A percentile compares a stretch with the other conserved stretches of the same genome.
phyloP scores from a whole-genome alignment of 768 basidiomycete species.

The Termitomyces sp. region DNA sequence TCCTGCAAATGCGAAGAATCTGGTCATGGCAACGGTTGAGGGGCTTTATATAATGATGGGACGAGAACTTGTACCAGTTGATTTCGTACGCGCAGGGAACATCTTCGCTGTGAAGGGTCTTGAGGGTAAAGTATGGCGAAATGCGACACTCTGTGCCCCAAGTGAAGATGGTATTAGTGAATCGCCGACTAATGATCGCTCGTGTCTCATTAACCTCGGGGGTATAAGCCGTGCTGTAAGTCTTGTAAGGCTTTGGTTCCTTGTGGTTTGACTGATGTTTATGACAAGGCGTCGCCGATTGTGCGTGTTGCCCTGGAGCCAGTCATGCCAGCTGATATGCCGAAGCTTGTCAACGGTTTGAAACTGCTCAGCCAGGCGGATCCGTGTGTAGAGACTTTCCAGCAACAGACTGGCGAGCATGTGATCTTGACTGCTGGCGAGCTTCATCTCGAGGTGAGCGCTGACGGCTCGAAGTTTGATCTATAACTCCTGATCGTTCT shows the following conservation, averaged over 20 bases:
- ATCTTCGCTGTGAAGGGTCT: constrained; percentile 91
- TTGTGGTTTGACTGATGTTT: constrained; percentile 3
- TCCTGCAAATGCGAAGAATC: constrained; percentile 63
- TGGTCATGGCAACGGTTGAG: constrained; percentile 61
- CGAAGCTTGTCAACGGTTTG: constrained; percentile 82
- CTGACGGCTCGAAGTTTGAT: neutral
- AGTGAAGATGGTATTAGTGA: constrained; percentile 40
- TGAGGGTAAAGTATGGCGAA: constrained; percentile 87
- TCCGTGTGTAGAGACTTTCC: constrained; percentile 96
- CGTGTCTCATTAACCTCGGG: constrained; percentile 79
- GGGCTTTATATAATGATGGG: constrained; percentile 98
- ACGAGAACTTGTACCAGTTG: constrained; percentile 81
- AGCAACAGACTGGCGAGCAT: constrained; percentile 96
- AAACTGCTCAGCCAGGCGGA: constrained; percentile 91
- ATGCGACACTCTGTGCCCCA: constrained; percentile 84
- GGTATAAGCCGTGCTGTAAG: constrained; percentile 64
- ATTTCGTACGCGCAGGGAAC: constrained; percentile 85
- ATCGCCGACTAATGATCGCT: constrained; percentile 31
- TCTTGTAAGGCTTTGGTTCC: neutral
- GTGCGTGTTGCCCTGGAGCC: constrained; percentile 96
- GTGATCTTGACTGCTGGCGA: constrained; percentile 97
- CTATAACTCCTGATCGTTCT: neutral
- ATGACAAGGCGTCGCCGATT: constrained; percentile 74
- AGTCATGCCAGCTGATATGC: constrained; percentile 78
- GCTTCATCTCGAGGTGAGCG: constrained; percentile 83